phyloP scores from a whole-genome alignment of 768 basidiomycete genomes.

The Leccinum arenicola region DNA sequence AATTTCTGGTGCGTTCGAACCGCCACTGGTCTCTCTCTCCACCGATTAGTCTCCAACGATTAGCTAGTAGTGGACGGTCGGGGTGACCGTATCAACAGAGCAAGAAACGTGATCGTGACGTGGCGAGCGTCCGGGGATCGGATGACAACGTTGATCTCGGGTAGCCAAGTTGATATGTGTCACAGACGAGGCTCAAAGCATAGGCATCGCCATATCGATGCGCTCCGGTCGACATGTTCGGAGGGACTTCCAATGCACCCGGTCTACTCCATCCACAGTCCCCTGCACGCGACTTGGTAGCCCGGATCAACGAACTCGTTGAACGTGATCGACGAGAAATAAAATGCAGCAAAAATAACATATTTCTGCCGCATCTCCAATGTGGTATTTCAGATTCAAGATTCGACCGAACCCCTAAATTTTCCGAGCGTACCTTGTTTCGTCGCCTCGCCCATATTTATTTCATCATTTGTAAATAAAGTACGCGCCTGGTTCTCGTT shows the following conservation, averaged over 20 bases:
- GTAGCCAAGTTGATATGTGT: conserved; percentile 3
- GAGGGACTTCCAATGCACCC: neutral
- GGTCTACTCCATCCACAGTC: neutral
- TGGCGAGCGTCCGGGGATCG: conserved; percentile 16
- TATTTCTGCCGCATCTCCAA: neutral
- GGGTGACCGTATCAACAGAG: conserved; percentile 22
- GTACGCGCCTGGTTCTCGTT: neutral
- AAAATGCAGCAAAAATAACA: neutral
- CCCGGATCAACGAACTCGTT: neutral
- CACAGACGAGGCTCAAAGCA: neutral
- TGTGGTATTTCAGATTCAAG: neutral
- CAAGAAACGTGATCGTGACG: conserved; percentile 12
- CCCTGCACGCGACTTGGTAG: neutral
- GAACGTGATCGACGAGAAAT: neutral
- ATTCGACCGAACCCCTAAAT: neutral
- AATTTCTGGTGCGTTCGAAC: conserved; percentile 2
- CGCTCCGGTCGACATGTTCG: neutral
- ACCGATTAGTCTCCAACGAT: neutral
- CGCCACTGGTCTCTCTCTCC: conserved; percentile 8
- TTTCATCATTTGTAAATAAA: neutral
- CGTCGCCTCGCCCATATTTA: neutral
- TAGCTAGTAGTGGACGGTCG: neutral
- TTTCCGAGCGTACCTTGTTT: neutral
- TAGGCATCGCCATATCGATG: neutral
- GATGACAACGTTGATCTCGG: conserved; percentile 10